These are phyloP conservation scores for Inga laurina DNA, from an alignment of 306 rosid species.

Conservation along the genomic window DNA sequence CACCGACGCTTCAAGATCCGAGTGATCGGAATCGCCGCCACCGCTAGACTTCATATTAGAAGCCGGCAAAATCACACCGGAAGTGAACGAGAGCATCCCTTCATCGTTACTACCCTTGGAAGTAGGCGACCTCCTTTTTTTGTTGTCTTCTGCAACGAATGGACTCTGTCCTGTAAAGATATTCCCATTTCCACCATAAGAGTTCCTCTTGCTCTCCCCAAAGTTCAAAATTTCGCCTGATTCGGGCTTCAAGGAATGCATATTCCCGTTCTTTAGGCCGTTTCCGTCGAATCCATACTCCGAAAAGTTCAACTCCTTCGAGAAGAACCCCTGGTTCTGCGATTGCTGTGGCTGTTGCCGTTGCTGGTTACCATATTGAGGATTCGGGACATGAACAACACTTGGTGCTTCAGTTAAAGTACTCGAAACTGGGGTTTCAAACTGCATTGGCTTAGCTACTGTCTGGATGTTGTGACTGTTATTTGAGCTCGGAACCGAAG, in stretches of 20 bases:
- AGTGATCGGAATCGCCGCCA: conserved; percentile 64
- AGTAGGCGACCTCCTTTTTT: conserved; percentile 69
- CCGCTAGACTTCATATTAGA: conserved; percentile 50
- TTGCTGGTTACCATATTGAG: conserved; percentile 27
- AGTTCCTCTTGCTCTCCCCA: conserved; percentile 67
- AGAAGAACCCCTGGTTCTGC: conserved; percentile 61
- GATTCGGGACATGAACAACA: conserved; percentile 42
- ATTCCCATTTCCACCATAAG: conserved; percentile 39
- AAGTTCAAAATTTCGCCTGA: conserved; percentile 84
- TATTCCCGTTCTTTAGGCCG: conserved; percentile 48
- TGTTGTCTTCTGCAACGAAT: conserved; percentile 51
- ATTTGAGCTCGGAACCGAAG: conserved; percentile 30
- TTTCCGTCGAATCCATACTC: conserved; percentile 52
- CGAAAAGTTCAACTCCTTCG: conserved; percentile 68
- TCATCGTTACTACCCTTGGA: conserved; percentile 83
- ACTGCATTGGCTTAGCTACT: conserved; percentile 45
- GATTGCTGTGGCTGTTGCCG: conserved; percentile 26
- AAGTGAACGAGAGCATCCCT: conserved; percentile 88
- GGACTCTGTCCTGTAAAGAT: conserved; percentile 58
- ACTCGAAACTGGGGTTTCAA: conserved; percentile 66
- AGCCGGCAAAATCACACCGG: conserved; percentile 66
- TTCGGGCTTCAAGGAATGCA: conserved; percentile 70
- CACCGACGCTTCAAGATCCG: conserved; percentile 92
- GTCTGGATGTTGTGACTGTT: conserved; percentile 23
- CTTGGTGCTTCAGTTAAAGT: conserved; percentile 65